phyloP scores from a whole-genome alignment of 139 green algal species.

The Tetradesmus lagerheimii region DNA sequence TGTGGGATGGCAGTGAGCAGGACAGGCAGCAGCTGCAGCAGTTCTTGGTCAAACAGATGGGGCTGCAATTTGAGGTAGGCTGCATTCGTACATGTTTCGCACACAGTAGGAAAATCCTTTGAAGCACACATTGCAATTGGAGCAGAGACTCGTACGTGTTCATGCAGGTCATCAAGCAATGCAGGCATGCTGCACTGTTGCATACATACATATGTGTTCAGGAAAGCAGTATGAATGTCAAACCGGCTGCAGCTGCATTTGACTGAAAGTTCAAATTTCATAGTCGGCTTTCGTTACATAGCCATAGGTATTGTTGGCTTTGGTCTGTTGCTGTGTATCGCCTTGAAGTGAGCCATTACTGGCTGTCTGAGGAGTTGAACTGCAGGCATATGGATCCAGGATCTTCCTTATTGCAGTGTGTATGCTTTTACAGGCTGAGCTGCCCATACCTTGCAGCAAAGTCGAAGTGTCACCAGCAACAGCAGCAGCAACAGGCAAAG shows the following conservation, averaged over 20 bases:
- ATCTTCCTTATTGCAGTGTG: not conserved
- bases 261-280: no score
- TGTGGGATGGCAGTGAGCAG: conserved; percentile 9
- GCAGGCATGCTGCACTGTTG: not conserved
- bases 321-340: no score
- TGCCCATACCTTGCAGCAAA: not conserved
- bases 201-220: no score
- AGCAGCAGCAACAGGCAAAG: not conserved
- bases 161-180: not conserved
- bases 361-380: not conserved
- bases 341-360: no score
- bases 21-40: conserved; percentile 25
- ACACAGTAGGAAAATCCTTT: no score
- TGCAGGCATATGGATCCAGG: not conserved
- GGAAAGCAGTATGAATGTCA: no score
- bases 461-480: not conserved
- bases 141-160: no score
- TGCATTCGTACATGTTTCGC: not conserved
- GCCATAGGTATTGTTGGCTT: no score
- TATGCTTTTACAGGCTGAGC: not conserved
- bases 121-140: no score
- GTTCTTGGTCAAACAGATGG: conserved; percentile 20
- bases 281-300: no score
- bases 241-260: no score
- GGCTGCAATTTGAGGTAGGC: conserved; percentile 22